Percentiles rank a stretch among this genome's conserved stretches.
phyloP scores from a whole-genome alignment of 225 moss, liverwort and hornwort species.

The Physcomitrellopsis africana region DNA sequence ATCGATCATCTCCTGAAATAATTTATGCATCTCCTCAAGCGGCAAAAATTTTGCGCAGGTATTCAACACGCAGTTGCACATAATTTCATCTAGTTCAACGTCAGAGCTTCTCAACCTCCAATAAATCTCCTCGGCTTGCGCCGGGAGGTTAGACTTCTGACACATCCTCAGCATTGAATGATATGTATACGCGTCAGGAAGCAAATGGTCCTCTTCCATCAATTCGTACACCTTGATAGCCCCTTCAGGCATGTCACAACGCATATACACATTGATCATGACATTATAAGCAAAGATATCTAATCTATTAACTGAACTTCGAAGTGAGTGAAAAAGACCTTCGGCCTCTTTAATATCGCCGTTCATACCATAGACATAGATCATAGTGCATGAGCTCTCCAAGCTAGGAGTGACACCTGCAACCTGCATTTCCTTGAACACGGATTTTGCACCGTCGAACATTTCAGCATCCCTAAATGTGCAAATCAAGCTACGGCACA shows the following conservation, averaged over 20 bases:
- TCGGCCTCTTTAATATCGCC: constrained; percentile 78
- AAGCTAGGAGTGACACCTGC: constrained; percentile 77
- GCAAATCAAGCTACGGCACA: constrained; percentile 84
- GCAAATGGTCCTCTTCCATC: constrained; percentile 55
- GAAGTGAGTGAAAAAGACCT: constrained; percentile 61
- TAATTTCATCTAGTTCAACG: constrained; percentile 85
- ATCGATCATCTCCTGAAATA: constrained; percentile 83
- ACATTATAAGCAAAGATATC: constrained; percentile 86
- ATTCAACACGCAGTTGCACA: constrained; percentile 89
- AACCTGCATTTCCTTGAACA: constrained; percentile 76
- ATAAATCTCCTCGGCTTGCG: constrained; percentile 78
- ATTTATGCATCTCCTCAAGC: constrained; percentile 76
- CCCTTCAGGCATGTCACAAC: constrained; percentile 67
- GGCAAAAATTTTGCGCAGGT: constrained; percentile 88
- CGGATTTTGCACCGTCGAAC: constrained; percentile 62
- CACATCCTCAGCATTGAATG: constrained; percentile 84
- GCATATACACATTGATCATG: constrained; percentile 89
- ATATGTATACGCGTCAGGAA: constrained; percentile 82
- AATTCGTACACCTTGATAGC: constrained; percentile 62
- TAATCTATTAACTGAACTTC: constrained; percentile 52
- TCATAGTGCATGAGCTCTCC: constrained; percentile 91
- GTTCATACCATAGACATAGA: constrained; percentile 75
- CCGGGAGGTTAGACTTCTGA: constrained; percentile 68
- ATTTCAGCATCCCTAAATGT: constrained; percentile 76
- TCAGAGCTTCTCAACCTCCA: constrained; percentile 68